Evolutionary conservation across 768 basidiomycete species (phyloP).

Genomic region (Dacryopinax spathularia): DNA sequence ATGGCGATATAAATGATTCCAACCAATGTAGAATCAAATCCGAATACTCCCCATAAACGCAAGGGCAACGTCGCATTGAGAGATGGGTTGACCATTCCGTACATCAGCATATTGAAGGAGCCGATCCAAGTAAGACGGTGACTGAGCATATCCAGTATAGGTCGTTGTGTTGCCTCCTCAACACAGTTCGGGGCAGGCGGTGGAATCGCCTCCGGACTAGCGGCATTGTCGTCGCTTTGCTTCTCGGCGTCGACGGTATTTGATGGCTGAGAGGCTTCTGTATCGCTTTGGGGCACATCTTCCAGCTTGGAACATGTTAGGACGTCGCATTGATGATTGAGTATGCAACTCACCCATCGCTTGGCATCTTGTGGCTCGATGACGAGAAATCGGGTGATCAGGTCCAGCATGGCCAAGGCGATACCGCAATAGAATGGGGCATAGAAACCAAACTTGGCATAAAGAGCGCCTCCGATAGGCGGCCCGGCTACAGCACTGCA

Average conservation of each 20-base stretch:
- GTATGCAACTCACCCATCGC: conserved; percentile 21
- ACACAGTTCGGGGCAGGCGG: conserved; percentile 8
- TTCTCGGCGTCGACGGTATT: neutral
- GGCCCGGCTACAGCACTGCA: conserved; percentile 40
- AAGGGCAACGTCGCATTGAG: conserved; percentile 35
- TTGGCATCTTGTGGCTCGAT: conserved; percentile 43
- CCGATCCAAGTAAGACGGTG: conserved; percentile 39
- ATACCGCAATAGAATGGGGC: conserved; percentile 46
- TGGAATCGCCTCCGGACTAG: neutral
- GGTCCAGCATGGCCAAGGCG: conserved; percentile 34
- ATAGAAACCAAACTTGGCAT: conserved; percentile 41
- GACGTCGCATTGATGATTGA: neutral
- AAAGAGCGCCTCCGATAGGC: conserved; percentile 43
- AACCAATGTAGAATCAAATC: conserved; percentile 34
- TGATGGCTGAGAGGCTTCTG: conserved; percentile 1
- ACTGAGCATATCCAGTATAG: conserved; percentile 28
- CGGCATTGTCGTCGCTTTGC: conserved; percentile 4
- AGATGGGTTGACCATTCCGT: conserved; percentile 33
- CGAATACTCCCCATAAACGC: conserved; percentile 38
- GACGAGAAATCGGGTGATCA: conserved; percentile 39
- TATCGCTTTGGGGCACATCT: conserved; percentile 26
- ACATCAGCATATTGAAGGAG: conserved; percentile 34
- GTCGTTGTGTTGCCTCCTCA: conserved; percentile 9
- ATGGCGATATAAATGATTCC: conserved; percentile 56
- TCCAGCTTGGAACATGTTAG: conserved; percentile 14